Evolutionary conservation across 1,139 yeast species (phyloP).

Genomic region (Blastobotrys ciferrii): DNA sequence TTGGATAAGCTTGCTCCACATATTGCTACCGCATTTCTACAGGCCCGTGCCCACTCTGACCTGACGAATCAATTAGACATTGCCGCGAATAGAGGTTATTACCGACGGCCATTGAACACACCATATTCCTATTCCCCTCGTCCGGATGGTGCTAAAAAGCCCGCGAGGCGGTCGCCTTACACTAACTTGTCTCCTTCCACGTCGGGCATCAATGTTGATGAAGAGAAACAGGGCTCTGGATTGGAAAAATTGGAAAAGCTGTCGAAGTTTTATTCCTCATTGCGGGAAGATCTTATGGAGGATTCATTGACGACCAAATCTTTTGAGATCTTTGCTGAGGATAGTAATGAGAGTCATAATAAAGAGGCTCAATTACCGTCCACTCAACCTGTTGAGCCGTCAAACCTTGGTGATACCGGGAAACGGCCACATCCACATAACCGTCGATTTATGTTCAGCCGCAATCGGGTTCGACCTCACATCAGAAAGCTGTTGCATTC

Average conservation of each 20-base stretch:
- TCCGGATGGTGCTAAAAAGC: neutral
- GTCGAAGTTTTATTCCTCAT: constrained; percentile 20
- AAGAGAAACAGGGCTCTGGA: constrained; percentile 7
- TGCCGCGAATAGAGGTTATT: constrained; percentile 2
- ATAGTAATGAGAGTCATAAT: neutral
- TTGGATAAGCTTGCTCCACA: constrained; percentile 34
- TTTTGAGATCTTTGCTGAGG: constrained; percentile 17
- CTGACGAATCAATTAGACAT: constrained; percentile 24
- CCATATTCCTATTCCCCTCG: neutral
- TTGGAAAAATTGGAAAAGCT: constrained; percentile 15
- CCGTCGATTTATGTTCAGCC: constrained; percentile 13
- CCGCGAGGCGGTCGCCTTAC: constrained; percentile 7
- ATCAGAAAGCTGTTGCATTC: constrained; percentile 23
- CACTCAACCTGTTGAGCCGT: neutral
- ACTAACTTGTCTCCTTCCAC: constrained; percentile 11
- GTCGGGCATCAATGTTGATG: constrained; percentile 3
- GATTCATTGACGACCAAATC: constrained; percentile 12
- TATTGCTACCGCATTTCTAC: constrained; percentile 34
- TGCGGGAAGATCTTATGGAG: constrained; percentile 19
- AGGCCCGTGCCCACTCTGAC: constrained; percentile 34
- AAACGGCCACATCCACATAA: constrained; percentile 1
- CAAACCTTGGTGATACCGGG: neutral
- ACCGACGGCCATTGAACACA: neutral
- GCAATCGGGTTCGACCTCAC: constrained; percentile 22
- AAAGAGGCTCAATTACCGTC: neutral